These are phyloP conservation scores for Podaxis mareebaensis DNA, from an alignment of 768 basidiomycete species.

Conservation along the genomic window DNA sequence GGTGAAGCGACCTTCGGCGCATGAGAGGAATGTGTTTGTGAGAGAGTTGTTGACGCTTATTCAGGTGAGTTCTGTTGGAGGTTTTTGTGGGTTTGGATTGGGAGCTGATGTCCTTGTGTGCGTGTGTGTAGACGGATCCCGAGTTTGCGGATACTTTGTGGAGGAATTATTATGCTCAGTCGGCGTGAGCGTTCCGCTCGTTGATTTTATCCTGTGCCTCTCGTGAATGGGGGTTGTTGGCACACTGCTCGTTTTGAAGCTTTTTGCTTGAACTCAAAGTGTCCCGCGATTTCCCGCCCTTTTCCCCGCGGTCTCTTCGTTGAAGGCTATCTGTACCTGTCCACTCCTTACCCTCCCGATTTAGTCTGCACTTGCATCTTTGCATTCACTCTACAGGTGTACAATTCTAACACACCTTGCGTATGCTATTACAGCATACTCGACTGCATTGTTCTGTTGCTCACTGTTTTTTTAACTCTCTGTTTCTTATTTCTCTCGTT, in stretches of 20 bases:
- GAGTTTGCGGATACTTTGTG: conserved; percentile 54
- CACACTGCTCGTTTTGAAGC: too few relatives aligned
- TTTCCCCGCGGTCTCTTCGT: not conserved
- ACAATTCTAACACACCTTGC: not conserved
- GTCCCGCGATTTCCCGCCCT: not conserved
- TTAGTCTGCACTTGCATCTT: not conserved
- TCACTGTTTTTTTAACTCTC: not conserved
- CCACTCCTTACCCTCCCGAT: not conserved
- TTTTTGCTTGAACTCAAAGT: not conserved
- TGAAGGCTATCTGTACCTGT: not conserved
- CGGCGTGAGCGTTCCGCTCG: not conserved
- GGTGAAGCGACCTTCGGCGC: conserved; percentile 22
- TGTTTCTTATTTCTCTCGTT: not conserved
- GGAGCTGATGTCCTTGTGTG: conserved; percentile 6
- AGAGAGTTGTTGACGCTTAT: conserved; percentile 60
- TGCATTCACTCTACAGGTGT: not conserved
- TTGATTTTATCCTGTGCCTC: not conserved
- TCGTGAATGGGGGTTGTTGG: not conserved
- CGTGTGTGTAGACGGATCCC: conserved; percentile 53
- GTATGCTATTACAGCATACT: not conserved
- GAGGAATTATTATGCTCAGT: conserved; percentile 6
- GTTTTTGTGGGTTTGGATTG: not conserved
- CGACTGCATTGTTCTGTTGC: not conserved
- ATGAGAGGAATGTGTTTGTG: conserved; percentile 59
- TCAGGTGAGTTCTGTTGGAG: conserved; percentile 44